A percentile compares a stretch with the other conserved stretches of the same genome.
These are phyloP conservation scores for Haberlea rhodopensis DNA, from an alignment of 257 asterid genomes.

Conservation along the genomic window DNA sequence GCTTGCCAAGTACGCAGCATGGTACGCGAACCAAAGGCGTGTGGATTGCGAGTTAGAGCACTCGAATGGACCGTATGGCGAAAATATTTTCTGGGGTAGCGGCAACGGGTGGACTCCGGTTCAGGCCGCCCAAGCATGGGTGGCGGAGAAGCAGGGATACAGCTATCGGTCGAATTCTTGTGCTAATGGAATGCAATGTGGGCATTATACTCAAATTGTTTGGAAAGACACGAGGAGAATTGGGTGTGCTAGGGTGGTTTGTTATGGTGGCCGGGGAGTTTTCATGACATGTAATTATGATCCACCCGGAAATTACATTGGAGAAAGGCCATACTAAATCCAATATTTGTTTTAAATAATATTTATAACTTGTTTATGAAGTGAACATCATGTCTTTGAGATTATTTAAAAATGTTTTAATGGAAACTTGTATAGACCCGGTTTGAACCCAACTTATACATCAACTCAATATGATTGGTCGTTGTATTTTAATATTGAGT, in stretches of 20 bases:
- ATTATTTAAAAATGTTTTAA: too few relatives aligned
- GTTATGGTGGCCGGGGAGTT: constrained; percentile 38
- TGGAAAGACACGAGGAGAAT: constrained; percentile 39
- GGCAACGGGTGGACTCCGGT: constrained; percentile 40
- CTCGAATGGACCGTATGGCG: constrained; percentile 47
- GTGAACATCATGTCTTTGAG: too few relatives aligned
- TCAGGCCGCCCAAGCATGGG: constrained; percentile 52
- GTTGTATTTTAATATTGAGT: too few relatives aligned
- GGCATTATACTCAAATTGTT: constrained; percentile 55
- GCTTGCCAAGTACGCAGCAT: constrained; percentile 32
- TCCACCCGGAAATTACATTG: constrained; percentile 55
- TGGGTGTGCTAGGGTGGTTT: constrained; percentile 45
- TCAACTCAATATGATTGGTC: too few relatives aligned
- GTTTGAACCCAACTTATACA: too few relatives aligned
- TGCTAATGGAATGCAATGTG: constrained; percentile 37
- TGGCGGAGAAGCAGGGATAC: constrained; percentile 34
- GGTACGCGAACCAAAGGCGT: constrained; percentile 42
- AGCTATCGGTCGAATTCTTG: constrained; percentile 41
- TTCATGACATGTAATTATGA: constrained; percentile 55
- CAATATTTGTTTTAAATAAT: too few relatives aligned
- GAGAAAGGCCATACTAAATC: constrained; percentile 47
- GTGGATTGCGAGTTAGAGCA: constrained; percentile 42
- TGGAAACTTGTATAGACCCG: too few relatives aligned
- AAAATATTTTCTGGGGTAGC: constrained; percentile 55
- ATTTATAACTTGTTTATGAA: too few relatives aligned